Conservation (phyloP, 306 rosid species). For the Cicer pinnatifidum region DNA sequence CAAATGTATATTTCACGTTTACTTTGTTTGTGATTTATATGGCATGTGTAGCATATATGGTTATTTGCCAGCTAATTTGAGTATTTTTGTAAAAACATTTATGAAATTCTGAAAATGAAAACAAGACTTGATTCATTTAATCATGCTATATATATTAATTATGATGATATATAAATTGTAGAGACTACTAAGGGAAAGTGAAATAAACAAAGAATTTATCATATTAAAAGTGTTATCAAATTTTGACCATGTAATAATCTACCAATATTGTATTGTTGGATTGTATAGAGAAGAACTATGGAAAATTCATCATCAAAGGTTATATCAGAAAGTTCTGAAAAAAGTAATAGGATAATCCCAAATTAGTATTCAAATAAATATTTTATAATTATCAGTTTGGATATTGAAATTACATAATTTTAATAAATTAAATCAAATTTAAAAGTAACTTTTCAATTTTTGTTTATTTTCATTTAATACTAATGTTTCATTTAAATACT, state of each 20-base stretch:
- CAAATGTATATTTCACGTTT: slow-evolving; percentile 13
- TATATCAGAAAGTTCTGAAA: too few species aligned
- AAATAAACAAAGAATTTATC: slow-evolving; percentile 27
- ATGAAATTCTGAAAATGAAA: slow-evolving; percentile 19
- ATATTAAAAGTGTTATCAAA: neutral
- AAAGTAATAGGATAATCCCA: too few species aligned
- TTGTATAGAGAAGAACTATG: too few species aligned
- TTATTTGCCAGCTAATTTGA: slow-evolving; percentile 3
- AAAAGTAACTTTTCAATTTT: too few species aligned
- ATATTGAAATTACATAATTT: too few species aligned
- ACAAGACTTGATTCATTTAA: slow-evolving; percentile 40
- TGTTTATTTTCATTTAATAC: too few species aligned
- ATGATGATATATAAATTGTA: neutral
- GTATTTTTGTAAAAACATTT: slow-evolving; percentile 10
- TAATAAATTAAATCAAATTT: too few species aligned
- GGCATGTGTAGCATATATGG: neutral
- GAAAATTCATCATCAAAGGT: too few species aligned
- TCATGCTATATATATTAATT: slow-evolving; percentile 7
- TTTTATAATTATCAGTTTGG: too few species aligned
- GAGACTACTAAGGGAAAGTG: slow-evolving; percentile 1
- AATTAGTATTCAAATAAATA: too few species aligned
- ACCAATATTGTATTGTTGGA: too few species aligned
- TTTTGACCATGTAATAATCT: neutral
- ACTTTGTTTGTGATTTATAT: slow-evolving; percentile 3
- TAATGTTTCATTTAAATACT: too few species aligned